phyloP scores from a whole-genome alignment of 306 rosid species.

The Rosa chinensis region DNA sequence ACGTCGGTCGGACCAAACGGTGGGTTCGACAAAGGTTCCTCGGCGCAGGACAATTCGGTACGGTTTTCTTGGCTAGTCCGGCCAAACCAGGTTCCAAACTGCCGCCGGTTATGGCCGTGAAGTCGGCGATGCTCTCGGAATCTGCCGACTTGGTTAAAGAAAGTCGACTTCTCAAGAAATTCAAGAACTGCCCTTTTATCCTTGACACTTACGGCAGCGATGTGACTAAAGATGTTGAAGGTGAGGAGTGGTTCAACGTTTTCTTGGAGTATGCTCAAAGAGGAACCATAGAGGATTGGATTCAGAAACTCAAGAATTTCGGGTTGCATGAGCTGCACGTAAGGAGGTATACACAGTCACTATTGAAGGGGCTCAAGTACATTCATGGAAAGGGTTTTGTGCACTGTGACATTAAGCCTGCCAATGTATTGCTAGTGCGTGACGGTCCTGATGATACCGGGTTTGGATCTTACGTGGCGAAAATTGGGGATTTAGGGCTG shows the following conservation, averaged over 20 bases:
- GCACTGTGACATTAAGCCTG: constrained; percentile 25
- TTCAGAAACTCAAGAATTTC: background rate
- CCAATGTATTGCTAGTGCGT: constrained; percentile 8
- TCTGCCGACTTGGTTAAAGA: background rate
- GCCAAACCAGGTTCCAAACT: background rate
- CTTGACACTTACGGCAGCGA: constrained; percentile 6
- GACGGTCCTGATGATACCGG: background rate
- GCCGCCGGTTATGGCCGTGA: constrained; percentile 19
- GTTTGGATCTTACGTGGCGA: constrained; percentile 6
- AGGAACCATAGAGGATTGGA: constrained; percentile 12
- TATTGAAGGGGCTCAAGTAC: constrained; percentile 3
- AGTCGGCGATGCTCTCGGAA: background rate
- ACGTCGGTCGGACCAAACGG: background rate
- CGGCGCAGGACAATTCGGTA: constrained; percentile 7
- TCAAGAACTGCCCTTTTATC: constrained; percentile 1
- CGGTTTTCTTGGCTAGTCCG: background rate
- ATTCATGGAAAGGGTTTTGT: constrained; percentile 19
- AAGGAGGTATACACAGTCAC: background rate
- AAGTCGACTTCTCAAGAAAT: background rate
- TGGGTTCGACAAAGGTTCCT: background rate
- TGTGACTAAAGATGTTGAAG: background rate
- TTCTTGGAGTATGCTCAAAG: constrained; percentile 17
- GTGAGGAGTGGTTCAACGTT: background rate
- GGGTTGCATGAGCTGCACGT: constrained; percentile 4
- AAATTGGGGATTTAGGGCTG: constrained; percentile 15